Evolutionary conservation across 2,329 filamentous ascomycete genomes (phyloP).

Genomic region (Fonsecaea multimorphosa): DNA sequence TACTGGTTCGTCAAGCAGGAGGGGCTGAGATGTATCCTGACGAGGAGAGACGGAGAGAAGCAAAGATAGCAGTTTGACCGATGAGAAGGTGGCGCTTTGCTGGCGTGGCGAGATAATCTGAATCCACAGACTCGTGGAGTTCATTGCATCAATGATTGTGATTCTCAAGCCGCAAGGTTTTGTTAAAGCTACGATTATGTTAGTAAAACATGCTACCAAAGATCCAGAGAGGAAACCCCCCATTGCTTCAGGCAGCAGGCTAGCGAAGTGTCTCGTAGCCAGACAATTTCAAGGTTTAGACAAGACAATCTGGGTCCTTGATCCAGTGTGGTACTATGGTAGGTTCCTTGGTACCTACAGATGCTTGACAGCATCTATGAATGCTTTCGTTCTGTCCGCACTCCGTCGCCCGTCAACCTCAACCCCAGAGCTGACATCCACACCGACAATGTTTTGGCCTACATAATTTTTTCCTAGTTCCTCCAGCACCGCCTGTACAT

Average conservation of each 20-base stretch:
- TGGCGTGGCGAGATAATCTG: too few relatives aligned
- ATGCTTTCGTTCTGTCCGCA: slow-evolving; percentile 77
- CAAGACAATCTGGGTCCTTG: neutral
- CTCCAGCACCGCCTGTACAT: slow-evolving; percentile 71
- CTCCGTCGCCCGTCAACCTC: slow-evolving; percentile 83
- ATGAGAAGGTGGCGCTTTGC: neutral
- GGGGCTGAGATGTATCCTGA: slow-evolving; percentile 21
- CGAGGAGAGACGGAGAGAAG: slow-evolving; percentile 7
- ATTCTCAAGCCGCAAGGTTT: too few relatives aligned
- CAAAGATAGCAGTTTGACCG: neutral
- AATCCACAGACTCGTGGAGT: too few relatives aligned
- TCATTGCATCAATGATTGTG: too few relatives aligned
- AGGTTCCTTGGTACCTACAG: neutral
- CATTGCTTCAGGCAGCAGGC: too few relatives aligned
- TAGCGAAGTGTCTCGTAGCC: too few relatives aligned
- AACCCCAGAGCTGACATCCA: slow-evolving; percentile 94
- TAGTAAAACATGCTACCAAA: too few relatives aligned
- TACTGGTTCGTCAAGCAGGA: slow-evolving; percentile 59
- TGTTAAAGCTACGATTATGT: too few relatives aligned
- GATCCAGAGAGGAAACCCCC: too few relatives aligned
- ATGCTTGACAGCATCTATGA: slow-evolving; percentile 75
- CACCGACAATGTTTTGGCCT: slow-evolving; percentile 71
- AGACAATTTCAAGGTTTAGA: neutral
- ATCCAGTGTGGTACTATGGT: neutral
- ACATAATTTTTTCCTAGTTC: slow-evolving; percentile 62